A percentile compares a stretch with the other conserved stretches of the same genome.
phyloP scores from a whole-genome alignment of 192 early-diverging fungal species.

The Entomortierella chlamydospora region DNA sequence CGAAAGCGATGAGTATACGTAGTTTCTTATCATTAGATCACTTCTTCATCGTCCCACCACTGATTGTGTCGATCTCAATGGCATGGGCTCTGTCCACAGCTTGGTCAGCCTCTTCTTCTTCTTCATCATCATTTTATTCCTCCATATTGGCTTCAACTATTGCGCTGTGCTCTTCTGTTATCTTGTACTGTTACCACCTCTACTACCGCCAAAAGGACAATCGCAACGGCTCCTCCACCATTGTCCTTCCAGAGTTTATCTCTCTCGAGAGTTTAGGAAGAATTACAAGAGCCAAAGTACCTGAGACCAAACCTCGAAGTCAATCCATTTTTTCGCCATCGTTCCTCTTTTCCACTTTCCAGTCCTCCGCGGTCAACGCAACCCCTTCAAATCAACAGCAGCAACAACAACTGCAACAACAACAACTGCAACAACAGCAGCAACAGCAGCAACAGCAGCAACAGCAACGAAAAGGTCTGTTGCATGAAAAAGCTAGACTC shows the following conservation, averaged over 20 bases:
- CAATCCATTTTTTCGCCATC: neutral
- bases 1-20: conserved; percentile 4
- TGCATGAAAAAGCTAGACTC: neutral
- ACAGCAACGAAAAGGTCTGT: neutral
- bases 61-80: conserved; percentile 2
- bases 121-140: neutral
- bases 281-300: neutral
- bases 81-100: conserved; percentile 32
- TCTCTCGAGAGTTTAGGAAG: neutral
- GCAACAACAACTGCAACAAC: conserved; percentile 6
- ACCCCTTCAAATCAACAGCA: neutral
- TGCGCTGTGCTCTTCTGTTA: conserved; percentile 10
- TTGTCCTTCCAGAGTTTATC: conserved; percentile 5
- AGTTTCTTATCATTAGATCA: conserved; percentile 2
- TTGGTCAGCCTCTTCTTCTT: neutral
- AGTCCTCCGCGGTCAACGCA: neutral
- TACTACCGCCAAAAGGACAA: neutral
- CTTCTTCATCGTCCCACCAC: neutral
- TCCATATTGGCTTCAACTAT: neutral
- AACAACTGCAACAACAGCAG: neutral
- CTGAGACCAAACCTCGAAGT: neutral
- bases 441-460: neutral
- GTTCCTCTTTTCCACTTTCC: neutral
- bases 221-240: neutral
- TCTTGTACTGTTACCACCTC: neutral